phyloP scores from a whole-genome alignment of 2,329 filamentous ascomycete species.

The Fusarium sp. region DNA sequence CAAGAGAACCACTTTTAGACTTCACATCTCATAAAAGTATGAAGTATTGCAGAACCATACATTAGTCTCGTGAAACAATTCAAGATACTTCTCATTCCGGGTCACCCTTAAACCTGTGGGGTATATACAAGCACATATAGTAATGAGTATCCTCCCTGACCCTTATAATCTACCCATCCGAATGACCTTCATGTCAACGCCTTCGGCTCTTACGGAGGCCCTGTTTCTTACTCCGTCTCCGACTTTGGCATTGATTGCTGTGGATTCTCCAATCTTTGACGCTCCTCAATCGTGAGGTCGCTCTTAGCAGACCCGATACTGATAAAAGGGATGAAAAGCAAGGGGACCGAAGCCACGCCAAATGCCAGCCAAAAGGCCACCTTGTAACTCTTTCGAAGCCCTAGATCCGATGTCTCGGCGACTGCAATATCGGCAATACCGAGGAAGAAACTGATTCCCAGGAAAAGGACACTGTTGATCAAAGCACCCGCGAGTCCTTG shows the following conservation, averaged over 20 bases:
- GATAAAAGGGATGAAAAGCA: constrained; percentile 42
- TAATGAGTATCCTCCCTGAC: constrained; percentile 1
- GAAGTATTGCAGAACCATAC: too few species aligned
- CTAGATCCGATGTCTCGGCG: constrained; percentile 56
- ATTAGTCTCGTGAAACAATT: neutral
- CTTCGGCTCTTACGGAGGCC: constrained; percentile 22
- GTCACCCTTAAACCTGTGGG: neutral
- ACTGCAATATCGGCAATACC: constrained; percentile 71
- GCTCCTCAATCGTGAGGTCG: constrained; percentile 46
- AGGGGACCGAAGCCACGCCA: constrained; percentile 36
- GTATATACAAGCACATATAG: neutral
- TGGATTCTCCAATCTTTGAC: constrained; percentile 40
- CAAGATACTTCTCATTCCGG: neutral
- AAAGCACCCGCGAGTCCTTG: constrained; percentile 75
- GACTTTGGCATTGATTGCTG: constrained; percentile 11
- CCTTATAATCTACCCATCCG: constrained; percentile 8
- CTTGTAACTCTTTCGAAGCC: constrained; percentile 49
- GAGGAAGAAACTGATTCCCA: constrained; percentile 73
- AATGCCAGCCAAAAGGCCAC: constrained; percentile 47
- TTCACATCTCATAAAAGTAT: too few species aligned
- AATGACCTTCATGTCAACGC: constrained; percentile 12
- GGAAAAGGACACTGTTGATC: constrained; percentile 71
- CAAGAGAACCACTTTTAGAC: too few species aligned
- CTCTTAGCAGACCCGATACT: constrained; percentile 47
- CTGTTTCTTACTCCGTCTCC: constrained; percentile 19